Conservation (phyloP, 1,284 basidiomycete species). For the Fomes fomentarius region DNA sequence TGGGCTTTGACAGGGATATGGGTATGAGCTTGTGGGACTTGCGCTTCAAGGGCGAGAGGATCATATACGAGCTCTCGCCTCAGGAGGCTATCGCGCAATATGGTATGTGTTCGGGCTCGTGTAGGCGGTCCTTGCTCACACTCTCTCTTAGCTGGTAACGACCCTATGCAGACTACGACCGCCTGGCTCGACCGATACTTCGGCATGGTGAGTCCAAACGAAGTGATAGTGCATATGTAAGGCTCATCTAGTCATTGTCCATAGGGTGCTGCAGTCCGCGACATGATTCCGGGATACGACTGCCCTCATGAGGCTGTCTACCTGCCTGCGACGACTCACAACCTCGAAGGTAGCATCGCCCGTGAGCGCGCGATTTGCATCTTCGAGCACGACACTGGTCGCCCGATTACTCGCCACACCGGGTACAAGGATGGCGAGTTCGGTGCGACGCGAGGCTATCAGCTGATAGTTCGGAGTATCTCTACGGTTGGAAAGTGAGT, state of each 20-base stretch:
- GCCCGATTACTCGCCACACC: constrained; percentile 62
- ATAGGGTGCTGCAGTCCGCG: constrained; percentile 48
- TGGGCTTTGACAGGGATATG: constrained; percentile 70
- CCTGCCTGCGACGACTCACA: constrained; percentile 59
- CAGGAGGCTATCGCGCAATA: constrained; percentile 70
- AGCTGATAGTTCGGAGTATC: constrained; percentile 58
- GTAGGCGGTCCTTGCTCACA: no score
- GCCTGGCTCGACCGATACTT: constrained; percentile 71
- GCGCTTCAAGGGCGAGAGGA: constrained; percentile 59
- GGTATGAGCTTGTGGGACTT: constrained; percentile 70
- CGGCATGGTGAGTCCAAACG: constrained; percentile 53
- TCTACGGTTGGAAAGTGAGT: constrained; percentile 66
- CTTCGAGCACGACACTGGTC: constrained; percentile 62
- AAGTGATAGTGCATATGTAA: no score
- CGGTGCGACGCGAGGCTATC: constrained; percentile 62
- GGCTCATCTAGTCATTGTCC: neutral
- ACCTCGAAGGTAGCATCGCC: constrained; percentile 44
- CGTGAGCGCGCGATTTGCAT: constrained; percentile 61
- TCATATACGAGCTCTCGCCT: constrained; percentile 68
- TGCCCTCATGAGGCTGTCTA: constrained; percentile 64
- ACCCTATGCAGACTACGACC: constrained; percentile 64
- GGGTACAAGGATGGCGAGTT: constrained; percentile 55
- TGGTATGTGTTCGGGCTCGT: constrained; percentile 43
- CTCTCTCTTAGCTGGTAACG: constrained; percentile 65
- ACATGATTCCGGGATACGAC: constrained; percentile 66